Percentiles rank a stretch among this genome's conserved stretches.
These are phyloP conservation scores for Cryphonectria nitschkei DNA, from an alignment of 2,329 filamentous ascomycete species.

Conservation along the genomic window DNA sequence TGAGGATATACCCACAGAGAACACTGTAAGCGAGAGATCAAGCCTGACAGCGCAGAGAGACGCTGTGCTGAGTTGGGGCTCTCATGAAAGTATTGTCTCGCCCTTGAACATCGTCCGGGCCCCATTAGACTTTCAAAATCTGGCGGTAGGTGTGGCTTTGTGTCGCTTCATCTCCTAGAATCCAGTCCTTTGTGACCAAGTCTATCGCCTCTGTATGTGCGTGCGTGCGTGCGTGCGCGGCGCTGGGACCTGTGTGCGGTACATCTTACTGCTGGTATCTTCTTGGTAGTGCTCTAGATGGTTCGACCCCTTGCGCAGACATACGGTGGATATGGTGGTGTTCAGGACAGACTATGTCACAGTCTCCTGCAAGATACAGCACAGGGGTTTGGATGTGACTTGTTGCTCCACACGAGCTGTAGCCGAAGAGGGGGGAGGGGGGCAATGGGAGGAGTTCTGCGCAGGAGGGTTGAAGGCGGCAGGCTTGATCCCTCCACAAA, in stretches of 20 bases:
- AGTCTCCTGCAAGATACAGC: constrained; percentile 2
- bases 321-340: not conserved
- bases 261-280: not conserved
- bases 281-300: not conserved
- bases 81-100: not conserved
- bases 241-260: not conserved
- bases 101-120: not conserved
- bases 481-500: constrained; percentile 1
- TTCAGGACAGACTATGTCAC: not conserved
- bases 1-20: not conserved
- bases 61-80: not conserved
- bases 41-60: not conserved
- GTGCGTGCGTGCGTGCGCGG: no score
- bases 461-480: not conserved
- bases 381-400: not conserved
- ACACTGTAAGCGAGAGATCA: not conserved
- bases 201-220: not conserved
- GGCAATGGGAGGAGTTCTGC: not conserved
- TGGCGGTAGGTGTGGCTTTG: not conserved
- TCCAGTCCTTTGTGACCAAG: not conserved
- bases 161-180: not conserved
- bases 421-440: not conserved
- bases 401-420: constrained; percentile 1
- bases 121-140: not conserved
- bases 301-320: not conserved